These are phyloP conservation scores for Blepharisma japonicum DNA, from an alignment of 73 alveolate species.

Conservation along the genomic window DNA sequence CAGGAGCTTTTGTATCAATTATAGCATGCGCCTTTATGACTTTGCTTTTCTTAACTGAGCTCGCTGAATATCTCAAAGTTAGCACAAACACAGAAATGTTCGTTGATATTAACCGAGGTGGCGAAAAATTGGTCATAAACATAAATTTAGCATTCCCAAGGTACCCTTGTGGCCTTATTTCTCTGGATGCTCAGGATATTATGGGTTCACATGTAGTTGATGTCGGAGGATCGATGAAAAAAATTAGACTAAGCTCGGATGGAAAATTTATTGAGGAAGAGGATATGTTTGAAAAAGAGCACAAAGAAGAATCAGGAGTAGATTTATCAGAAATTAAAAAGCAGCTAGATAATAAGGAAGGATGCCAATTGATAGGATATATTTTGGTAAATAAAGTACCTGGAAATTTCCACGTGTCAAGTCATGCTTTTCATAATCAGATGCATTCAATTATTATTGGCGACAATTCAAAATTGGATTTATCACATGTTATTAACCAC, in stretches of 20 bases:
- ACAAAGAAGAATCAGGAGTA: conserved; percentile 30
- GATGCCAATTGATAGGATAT: conserved; percentile 80
- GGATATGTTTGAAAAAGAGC: conserved; percentile 43
- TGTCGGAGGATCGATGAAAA: conserved; percentile 70
- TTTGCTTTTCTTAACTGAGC: conserved; percentile 75
- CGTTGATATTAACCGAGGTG: conserved; percentile 77
- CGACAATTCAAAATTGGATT: conserved; percentile 40
- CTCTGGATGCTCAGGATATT: conserved; percentile 90
- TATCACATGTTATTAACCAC: conserved; percentile 80
- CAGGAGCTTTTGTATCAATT: conserved; percentile 88
- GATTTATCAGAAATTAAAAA: conserved; percentile 21
- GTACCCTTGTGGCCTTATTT: conserved; percentile 89
- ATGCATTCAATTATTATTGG: conserved; percentile 48
- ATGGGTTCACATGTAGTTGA: conserved; percentile 89
- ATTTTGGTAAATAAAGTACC: conserved; percentile 71
- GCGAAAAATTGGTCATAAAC: conserved; percentile 79
- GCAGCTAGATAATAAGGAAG: conserved; percentile 60
- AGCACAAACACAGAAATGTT: conserved; percentile 76
- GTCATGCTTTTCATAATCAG: conserved; percentile 73
- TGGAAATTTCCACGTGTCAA: conserved; percentile 92
- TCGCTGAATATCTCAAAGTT: conserved; percentile 62
- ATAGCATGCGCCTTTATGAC: conserved; percentile 66
- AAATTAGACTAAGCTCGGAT: conserved; percentile 54
- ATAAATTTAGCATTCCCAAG: conserved; percentile 79
- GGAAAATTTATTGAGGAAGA: conserved; percentile 61